Conservation (phyloP, 768 basidiomycete species). For the Tulasnella calospora region DNA sequence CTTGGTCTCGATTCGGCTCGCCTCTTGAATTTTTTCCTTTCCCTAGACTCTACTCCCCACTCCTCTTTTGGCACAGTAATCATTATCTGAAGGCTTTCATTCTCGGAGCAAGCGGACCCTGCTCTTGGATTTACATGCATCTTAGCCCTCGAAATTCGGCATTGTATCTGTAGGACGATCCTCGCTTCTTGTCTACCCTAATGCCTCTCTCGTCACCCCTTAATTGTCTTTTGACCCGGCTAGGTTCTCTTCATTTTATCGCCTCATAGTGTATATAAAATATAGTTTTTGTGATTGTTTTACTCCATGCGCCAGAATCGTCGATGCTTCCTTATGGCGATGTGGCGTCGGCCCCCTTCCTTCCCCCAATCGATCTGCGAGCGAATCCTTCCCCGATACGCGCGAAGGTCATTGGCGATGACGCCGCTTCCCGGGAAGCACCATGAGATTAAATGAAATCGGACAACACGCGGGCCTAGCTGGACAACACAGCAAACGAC, state of each 20-base stretch:
- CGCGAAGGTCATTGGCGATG: not conserved
- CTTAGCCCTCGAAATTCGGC: not conserved
- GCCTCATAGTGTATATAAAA: slow-evolving; percentile 6
- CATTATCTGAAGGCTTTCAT: not conserved
- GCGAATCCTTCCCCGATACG: not conserved
- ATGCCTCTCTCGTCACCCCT: not conserved
- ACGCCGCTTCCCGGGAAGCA: not conserved
- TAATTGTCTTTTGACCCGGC: not conserved
- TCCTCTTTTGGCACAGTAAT: not conserved
- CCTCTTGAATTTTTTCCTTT: not conserved
- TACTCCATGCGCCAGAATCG: not conserved
- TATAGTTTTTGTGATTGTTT: not conserved
- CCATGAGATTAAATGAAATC: slow-evolving; percentile 2
- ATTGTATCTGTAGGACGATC: slow-evolving; percentile 1
- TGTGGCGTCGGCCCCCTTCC: no score
- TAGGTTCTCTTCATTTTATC: slow-evolving; percentile 3
- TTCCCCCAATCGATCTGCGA: not conserved
- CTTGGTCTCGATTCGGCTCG: not conserved
- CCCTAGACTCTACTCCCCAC: not conserved
- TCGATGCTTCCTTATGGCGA: not conserved
- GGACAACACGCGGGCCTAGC: not conserved
- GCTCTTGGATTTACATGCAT: not conserved
- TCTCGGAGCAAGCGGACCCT: not conserved
- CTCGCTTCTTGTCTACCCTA: slow-evolving; percentile 6
- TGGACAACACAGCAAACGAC: slow-evolving; percentile 5